These are phyloP conservation scores for Tylopilus balloui DNA, from an alignment of 768 basidiomycete genomes.

Conservation along the genomic window DNA sequence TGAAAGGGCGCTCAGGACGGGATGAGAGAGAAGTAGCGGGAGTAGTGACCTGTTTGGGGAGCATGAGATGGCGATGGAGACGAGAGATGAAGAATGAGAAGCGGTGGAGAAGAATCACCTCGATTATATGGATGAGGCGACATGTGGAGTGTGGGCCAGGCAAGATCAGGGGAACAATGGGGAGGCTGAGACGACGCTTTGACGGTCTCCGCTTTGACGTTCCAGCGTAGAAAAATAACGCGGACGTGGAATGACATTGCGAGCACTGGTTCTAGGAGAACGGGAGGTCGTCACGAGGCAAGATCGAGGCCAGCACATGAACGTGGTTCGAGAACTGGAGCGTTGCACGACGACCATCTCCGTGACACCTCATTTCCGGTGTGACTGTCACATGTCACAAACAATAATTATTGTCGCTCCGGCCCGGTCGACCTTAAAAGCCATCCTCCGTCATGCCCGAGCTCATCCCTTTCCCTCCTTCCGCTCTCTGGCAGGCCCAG, in stretches of 20 bases:
- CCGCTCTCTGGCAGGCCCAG: slow-evolving; percentile 22
- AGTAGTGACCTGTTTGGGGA: slow-evolving; percentile 1
- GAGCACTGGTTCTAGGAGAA: slow-evolving; percentile 15
- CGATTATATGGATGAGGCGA: slow-evolving; percentile 14
- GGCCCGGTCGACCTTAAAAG: too few relatives aligned
- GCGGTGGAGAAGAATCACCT: neutral
- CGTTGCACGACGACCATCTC: slow-evolving; percentile 20
- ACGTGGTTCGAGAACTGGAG: slow-evolving; percentile 3
- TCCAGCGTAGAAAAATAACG: neutral
- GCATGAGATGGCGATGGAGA: slow-evolving; percentile 13
- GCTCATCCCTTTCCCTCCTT: neutral
- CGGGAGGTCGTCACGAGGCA: slow-evolving; percentile 11
- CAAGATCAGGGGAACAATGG: slow-evolving; percentile 17
- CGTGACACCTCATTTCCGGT: neutral
- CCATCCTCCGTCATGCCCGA: too few relatives aligned
- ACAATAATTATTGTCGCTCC: neutral
- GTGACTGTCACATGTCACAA: slow-evolving; percentile 8
- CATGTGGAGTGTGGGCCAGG: slow-evolving; percentile 22
- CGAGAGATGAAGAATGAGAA: slow-evolving; percentile 1
- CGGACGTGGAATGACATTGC: too few relatives aligned
- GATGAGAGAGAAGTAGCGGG: slow-evolving; percentile 10
- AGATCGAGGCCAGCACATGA: slow-evolving; percentile 5
- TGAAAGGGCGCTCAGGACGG: slow-evolving; percentile 12
- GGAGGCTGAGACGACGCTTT: neutral
- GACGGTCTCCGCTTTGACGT: slow-evolving; percentile 13